phyloP scores from a whole-genome alignment of 495 filamentous ascomycete genomes.

The Neurospora discreta region DNA sequence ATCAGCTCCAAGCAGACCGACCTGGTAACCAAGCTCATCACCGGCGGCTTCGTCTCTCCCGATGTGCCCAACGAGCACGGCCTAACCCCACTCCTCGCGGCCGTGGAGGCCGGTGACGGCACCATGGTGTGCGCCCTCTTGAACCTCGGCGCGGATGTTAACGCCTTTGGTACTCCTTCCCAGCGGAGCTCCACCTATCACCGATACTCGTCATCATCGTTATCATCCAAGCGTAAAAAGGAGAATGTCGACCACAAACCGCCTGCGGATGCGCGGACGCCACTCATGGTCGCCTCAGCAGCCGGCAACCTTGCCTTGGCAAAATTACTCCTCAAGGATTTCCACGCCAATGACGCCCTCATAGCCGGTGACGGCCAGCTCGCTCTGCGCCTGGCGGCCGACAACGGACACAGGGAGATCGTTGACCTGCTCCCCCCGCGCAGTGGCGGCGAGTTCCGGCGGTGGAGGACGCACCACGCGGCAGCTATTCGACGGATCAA shows the following conservation, averaged over 20 bases:
- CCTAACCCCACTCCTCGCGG: constrained; percentile 25
- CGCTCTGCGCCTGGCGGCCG: constrained; percentile 20
- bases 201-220: background rate
- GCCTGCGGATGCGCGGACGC: constrained; percentile 12
- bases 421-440: constrained; percentile 19
- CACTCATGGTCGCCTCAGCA: constrained; percentile 20
- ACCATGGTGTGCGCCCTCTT: constrained; percentile 21
- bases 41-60: constrained; percentile 16
- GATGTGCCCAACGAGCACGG: constrained; percentile 14
- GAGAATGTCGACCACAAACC: background rate
- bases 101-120: constrained; percentile 18
- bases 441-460: constrained; percentile 20
- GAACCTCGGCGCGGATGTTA: constrained; percentile 19
- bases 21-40: constrained; percentile 11
- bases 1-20: constrained; percentile 11
- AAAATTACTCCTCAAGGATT: constrained; percentile 14
- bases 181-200: background rate
- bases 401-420: constrained; percentile 17
- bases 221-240: background rate
- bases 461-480: constrained; percentile 15
- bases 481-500: constrained; percentile 13
- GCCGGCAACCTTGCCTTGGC: constrained; percentile 16
- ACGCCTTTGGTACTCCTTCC: constrained; percentile 8
- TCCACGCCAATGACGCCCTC: constrained; percentile 16
- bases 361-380: constrained; percentile 21